Evolutionary conservation across 1,139 yeast species (phyloP), one percentile per base, ranked within the genome.

Genomic region (Hyphopichia fennica): DNA sequence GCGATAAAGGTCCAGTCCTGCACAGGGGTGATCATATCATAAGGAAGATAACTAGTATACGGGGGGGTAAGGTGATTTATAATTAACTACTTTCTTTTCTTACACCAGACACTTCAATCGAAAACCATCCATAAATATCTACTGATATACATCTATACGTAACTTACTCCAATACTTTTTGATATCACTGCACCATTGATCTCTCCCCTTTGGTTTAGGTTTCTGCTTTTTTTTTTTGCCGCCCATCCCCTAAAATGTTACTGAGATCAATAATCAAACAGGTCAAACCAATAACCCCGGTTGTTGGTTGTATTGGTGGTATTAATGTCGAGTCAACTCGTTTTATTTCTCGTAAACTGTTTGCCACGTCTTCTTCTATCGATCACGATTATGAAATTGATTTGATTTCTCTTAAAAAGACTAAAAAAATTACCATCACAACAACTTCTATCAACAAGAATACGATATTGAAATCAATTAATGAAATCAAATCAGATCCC

Each of bases 321-420:
- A n/a, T 25, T 25, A 25, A 25, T 25, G n/a, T 25, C 13, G 28
- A 25, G 11, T 25, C 28, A 25, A 25, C 28, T 4, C 8, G 28
- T 4, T 25, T 9, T 11, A 25, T 25, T 10, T 25, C 28, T 11
- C 28, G 28, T 25, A 25, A 25, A 25, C 28, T 25, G 28, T 43
- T 48, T 38, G 53, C 52, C 28, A 50, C 53, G 13, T 45, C 49
- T 6, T 39, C 48, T 10, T 40, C 41, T 18, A 35, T 46, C 31
- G 50, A 48, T 6, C 45, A 45, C 20, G 51, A 45, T 18, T 68
- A 65, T 44, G 75, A 69, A 34, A 66, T 70, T 43, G 75, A 69
- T 49, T 48, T 54, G 39, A 64, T 70, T 20, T 57, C 75, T 5
- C 47, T 70, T 46, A 61, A 53, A 43, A 67, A 58, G 47, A 63